Conservation (phyloP, 2,329 filamentous ascomycete genomes). For the Hypoxylon sp. region DNA sequence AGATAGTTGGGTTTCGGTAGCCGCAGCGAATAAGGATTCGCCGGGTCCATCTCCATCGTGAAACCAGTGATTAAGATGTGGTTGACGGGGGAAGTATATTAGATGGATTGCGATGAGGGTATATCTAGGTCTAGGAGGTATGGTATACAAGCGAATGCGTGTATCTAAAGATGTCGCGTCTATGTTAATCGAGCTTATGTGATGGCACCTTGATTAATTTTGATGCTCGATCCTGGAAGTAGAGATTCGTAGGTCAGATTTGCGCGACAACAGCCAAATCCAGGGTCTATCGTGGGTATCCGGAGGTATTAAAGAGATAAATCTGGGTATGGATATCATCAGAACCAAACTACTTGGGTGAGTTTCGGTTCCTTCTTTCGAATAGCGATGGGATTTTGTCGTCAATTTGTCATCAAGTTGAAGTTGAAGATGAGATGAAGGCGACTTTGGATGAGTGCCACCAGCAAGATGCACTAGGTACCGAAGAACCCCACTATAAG, state of each 20-base stretch:
- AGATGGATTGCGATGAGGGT: neutral
- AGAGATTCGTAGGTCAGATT: no score
- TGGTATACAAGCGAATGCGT: no score
- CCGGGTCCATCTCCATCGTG: slow-evolving; percentile 54
- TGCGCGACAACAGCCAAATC: no score
- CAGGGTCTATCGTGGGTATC: no score
- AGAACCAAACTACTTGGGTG: neutral
- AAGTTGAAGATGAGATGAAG: slow-evolving; percentile 25
- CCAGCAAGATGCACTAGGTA: slow-evolving; percentile 15
- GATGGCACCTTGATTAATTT: no score
- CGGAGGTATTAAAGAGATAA: no score
- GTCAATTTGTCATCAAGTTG: slow-evolving; percentile 12
- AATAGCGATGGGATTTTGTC: slow-evolving; percentile 10
- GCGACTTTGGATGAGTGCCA: slow-evolving; percentile 22
- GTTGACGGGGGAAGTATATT: no score
- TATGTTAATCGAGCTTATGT: no score
- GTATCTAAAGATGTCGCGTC: no score
- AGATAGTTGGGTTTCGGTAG: slow-evolving; percentile 68
- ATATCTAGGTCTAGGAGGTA: no score
- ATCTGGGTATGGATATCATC: neutral
- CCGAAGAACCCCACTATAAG: slow-evolving; percentile 15
- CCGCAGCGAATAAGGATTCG: slow-evolving; percentile 57
- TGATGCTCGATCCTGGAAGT: no score
- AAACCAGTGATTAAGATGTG: no score
- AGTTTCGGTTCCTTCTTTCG: neutral